Evolutionary conservation across 257 asterid species (phyloP).

Genomic region (Salvia splendens): DNA sequence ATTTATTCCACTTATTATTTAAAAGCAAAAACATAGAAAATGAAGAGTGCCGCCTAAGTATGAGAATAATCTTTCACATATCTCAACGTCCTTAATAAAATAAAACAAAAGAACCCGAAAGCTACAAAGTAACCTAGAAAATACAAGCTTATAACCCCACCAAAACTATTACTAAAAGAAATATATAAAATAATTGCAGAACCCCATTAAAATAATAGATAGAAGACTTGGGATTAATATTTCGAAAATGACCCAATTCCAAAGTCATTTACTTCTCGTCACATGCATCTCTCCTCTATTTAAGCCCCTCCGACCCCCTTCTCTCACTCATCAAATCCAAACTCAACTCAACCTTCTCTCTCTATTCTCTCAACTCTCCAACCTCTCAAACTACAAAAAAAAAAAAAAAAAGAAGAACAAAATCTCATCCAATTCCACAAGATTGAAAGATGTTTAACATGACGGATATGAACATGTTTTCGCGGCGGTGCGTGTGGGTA

Average conservation of each 20-base stretch:
- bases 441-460: slow-evolving; percentile 52
- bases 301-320: slow-evolving; percentile 40
- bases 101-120: slow-evolving; percentile 24
- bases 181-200: slow-evolving; percentile 3
- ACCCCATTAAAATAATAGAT: slow-evolving; percentile 29
- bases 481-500: slow-evolving; percentile 78
- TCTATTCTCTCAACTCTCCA: not conserved
- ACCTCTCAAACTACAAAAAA: not conserved
- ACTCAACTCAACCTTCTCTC: slow-evolving; percentile 6
- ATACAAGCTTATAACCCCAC: slow-evolving; percentile 32
- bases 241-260: slow-evolving; percentile 43
- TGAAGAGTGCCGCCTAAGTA: slow-evolving; percentile 40
- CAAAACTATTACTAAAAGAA: slow-evolving; percentile 19
- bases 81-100: slow-evolving; percentile 24
- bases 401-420: not conserved
- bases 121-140: slow-evolving; percentile 28
- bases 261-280: slow-evolving; percentile 43
- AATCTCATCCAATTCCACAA: not conserved
- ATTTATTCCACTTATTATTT: not conserved
- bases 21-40: slow-evolving; percentile 7
- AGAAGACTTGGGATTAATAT: slow-evolving; percentile 46
- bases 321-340: slow-evolving; percentile 35
- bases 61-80: slow-evolving; percentile 31
- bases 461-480: slow-evolving; percentile 40
- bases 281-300: slow-evolving; percentile 60